Conservation (phyloP, 2,329 filamentous ascomycete species). For the Tetracladium maxilliforme region DNA sequence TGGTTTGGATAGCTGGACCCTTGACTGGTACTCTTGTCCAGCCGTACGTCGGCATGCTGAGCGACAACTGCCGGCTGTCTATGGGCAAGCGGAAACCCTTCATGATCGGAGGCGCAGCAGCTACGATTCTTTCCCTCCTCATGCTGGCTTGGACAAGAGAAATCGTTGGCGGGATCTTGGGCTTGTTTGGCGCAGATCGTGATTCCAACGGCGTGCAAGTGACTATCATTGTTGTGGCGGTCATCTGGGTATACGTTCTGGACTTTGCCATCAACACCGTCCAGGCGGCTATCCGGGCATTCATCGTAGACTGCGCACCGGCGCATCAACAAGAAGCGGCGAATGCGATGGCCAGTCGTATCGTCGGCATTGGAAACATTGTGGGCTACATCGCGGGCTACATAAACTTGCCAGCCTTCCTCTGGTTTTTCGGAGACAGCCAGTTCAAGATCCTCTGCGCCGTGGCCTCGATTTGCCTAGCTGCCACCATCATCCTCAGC, state of each 20-base stretch:
- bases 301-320: conserved; percentile 86
- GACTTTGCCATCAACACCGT: conserved; percentile 96
- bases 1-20: conserved; percentile 76
- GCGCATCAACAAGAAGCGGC: conserved; percentile 86
- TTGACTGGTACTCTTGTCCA: conserved; percentile 67
- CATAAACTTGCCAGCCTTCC: conserved; percentile 55
- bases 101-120: conserved; percentile 55
- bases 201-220: conserved; percentile 49
- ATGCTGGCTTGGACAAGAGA: conserved; percentile 62
- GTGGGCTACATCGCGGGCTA: conserved; percentile 81
- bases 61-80: conserved; percentile 58
- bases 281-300: conserved; percentile 80
- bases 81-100: conserved; percentile 76
- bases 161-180: conserved; percentile 51
- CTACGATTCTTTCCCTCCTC: conserved; percentile 53
- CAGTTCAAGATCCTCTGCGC: conserved; percentile 91
- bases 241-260: conserved; percentile 75
- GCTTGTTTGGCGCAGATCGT: conserved; percentile 56
- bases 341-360: conserved; percentile 85
- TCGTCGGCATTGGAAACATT: conserved; percentile 81
- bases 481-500: conserved; percentile 55
- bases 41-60: conserved; percentile 69
- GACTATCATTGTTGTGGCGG: conserved; percentile 61
- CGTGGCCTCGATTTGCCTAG: conserved; percentile 64
- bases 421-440: conserved; percentile 71